Conservation (phyloP, 768 basidiomycete genomes). For the Macrolepiota dolichaula region DNA sequence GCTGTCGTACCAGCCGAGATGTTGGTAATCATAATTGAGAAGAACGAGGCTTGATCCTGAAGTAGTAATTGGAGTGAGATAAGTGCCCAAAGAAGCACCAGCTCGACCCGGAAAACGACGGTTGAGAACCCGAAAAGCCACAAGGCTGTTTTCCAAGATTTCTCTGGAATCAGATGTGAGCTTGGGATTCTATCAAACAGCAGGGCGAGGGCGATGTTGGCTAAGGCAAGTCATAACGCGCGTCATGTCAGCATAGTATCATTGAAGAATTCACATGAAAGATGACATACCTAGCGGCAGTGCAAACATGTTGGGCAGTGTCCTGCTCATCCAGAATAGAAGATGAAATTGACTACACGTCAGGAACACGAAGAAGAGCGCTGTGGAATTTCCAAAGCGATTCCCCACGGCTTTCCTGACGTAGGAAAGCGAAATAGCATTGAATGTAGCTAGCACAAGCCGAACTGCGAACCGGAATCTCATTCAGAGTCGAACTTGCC, state of each 20-base stretch:
- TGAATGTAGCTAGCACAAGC: constrained; percentile 62
- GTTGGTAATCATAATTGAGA: constrained; percentile 45
- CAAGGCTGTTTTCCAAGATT: constrained; percentile 6
- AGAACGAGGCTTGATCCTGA: constrained; percentile 37
- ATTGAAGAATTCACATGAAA: background rate
- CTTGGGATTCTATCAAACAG: constrained; percentile 33
- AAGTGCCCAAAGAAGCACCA: constrained; percentile 63
- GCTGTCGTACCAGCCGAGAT: constrained; percentile 45
- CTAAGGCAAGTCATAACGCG: background rate
- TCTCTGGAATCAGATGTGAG: constrained; percentile 7
- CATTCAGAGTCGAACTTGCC: background rate
- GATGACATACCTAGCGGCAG: constrained; percentile 61
- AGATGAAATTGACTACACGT: constrained; percentile 86
- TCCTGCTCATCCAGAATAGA: constrained; percentile 91
- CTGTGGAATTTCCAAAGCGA: constrained; percentile 60
- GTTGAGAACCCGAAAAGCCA: constrained; percentile 39
- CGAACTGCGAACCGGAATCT: constrained; percentile 51
- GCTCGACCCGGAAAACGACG: constrained; percentile 77
- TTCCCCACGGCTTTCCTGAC: constrained; percentile 58
- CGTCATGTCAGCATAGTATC: background rate
- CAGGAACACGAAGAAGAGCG: constrained; percentile 62
- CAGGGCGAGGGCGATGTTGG: constrained; percentile 6
- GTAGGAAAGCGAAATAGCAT: constrained; percentile 58
- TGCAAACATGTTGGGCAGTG: constrained; percentile 93
- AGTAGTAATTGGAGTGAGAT: constrained; percentile 53